Conservation (phyloP, 352 stramenopile genomes). For the Globisporangium nodosum region DNA sequence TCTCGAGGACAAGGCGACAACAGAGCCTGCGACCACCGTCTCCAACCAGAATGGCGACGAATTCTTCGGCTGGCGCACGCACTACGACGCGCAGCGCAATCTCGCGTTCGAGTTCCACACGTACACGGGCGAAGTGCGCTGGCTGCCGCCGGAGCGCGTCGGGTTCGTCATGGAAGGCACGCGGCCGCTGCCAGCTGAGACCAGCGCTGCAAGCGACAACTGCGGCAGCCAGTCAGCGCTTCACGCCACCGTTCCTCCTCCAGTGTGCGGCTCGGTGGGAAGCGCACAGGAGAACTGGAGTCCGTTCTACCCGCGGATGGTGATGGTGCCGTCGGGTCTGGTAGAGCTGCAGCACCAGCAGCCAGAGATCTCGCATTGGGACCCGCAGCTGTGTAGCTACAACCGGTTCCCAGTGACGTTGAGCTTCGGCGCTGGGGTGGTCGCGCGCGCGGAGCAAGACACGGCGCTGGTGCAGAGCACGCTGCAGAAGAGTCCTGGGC, state of each 20-base stretch:
- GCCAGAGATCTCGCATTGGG: conserved; percentile 2
- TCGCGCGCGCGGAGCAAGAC: neutral
- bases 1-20: neutral
- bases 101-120: conserved; percentile 55
- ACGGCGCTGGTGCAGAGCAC: neutral
- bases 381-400: conserved; percentile 26
- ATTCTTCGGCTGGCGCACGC: conserved; percentile 55
- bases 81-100: conserved; percentile 42
- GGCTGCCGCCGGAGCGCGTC: conserved; percentile 36
- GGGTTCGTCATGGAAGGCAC: conserved; percentile 49
- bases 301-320: conserved; percentile 45
- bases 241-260: neutral
- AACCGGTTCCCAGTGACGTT: conserved; percentile 35
- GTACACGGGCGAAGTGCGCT: conserved; percentile 74
- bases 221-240: neutral
- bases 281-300: conserved; percentile 28
- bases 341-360: conserved; percentile 28
- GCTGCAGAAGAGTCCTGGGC: conserved; percentile 8
- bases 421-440: conserved; percentile 4
- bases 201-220: neutral
- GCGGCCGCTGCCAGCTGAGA: conserved; percentile 25
- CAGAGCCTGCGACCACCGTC: neutral
- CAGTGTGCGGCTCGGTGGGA: conserved; percentile 4
- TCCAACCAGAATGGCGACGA: neutral
- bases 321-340: conserved; percentile 54